Evolutionary conservation across 2,329 filamentous ascomycete genomes (phyloP).

Genomic region (Mariannaea elegans): DNA sequence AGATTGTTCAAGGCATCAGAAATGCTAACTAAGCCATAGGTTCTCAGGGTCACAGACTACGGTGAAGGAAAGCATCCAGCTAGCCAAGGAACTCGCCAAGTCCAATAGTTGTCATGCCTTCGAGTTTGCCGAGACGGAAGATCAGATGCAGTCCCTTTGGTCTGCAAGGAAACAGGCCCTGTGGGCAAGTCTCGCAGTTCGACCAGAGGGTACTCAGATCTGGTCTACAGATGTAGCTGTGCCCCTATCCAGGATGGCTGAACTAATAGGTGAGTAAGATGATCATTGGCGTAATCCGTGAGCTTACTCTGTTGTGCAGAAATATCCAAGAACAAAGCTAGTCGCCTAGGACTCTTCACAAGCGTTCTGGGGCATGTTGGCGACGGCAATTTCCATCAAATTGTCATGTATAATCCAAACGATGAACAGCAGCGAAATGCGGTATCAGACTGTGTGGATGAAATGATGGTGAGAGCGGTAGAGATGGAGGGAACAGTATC

Average conservation of each 20-base stretch:
- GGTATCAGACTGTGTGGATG: conserved; percentile 58
- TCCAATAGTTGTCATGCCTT: too few species aligned
- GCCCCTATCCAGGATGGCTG: conserved; percentile 65
- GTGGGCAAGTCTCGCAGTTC: conserved; percentile 69
- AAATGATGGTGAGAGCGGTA: conserved; percentile 1
- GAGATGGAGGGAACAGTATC: conserved; percentile 2
- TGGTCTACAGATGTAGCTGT: conserved; percentile 75
- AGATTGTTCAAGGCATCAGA: too few species aligned
- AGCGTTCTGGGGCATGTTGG: conserved; percentile 73
- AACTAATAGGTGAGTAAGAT: conserved; percentile 63
- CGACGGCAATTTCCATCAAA: conserved; percentile 72
- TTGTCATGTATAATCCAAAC: conserved; percentile 53
- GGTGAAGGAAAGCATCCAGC: too few species aligned
- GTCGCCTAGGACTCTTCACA: conserved; percentile 63
- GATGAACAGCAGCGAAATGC: conserved; percentile 43
- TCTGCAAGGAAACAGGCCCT: conserved; percentile 71
- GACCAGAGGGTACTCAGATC: conserved; percentile 57
- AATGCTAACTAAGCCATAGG: too few species aligned
- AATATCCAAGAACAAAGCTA: conserved; percentile 65
- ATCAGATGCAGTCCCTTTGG: conserved; percentile 65
- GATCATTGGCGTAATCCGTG: too few species aligned
- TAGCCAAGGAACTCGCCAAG: too few species aligned
- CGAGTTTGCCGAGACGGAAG: neutral
- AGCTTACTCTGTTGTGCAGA: too few species aligned
- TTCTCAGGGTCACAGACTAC: too few species aligned